These are phyloP conservation scores for Platanthera guangdongensis DNA, from an alignment of 106 monocot genomes.

Conservation along the genomic window DNA sequence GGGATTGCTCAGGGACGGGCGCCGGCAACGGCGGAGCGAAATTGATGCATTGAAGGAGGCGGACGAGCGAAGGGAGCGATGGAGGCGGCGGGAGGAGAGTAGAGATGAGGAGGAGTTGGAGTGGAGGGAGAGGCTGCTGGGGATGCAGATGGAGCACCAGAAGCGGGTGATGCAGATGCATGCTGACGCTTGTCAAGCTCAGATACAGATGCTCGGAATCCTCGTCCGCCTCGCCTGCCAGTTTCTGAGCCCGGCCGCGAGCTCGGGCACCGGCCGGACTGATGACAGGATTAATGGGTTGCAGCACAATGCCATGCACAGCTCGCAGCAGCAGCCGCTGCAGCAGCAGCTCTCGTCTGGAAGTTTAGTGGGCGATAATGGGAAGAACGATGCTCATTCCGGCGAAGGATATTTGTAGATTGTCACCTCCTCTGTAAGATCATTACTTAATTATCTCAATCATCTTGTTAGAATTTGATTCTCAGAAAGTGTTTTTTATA, in stretches of 20 bases:
- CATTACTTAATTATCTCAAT: too few relatives aligned
- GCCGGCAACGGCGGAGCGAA: neutral
- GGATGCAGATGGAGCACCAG: conserved; percentile 62
- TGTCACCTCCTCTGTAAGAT: neutral
- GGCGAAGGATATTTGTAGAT: conserved; percentile 28
- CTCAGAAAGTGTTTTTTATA: too few relatives aligned
- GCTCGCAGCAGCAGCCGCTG: conserved; percentile 12
- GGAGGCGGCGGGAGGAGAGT: conserved; percentile 36
- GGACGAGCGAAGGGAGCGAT: conserved; percentile 15
- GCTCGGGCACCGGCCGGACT: conserved; percentile 5
- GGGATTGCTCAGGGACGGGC: neutral
- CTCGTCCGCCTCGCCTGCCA: conserved; percentile 30
- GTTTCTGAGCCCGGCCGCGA: conserved; percentile 15
- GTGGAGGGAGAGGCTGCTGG: conserved; percentile 45
- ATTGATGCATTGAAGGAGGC: conserved; percentile 8
- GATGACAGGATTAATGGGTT: conserved; percentile 10
- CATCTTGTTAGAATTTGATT: too few relatives aligned
- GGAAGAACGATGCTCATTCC: conserved; percentile 29
- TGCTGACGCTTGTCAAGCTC: conserved; percentile 40
- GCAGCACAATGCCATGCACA: conserved; percentile 9
- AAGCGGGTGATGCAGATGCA: conserved; percentile 55
- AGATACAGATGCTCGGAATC: conserved; percentile 28
- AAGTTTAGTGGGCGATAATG: conserved; percentile 30
- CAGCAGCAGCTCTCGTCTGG: conserved; percentile 24
- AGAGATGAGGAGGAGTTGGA: conserved; percentile 61